Evolutionary conservation across 306 rosid genomes (phyloP).

Genomic region (Crotalaria pallida): DNA sequence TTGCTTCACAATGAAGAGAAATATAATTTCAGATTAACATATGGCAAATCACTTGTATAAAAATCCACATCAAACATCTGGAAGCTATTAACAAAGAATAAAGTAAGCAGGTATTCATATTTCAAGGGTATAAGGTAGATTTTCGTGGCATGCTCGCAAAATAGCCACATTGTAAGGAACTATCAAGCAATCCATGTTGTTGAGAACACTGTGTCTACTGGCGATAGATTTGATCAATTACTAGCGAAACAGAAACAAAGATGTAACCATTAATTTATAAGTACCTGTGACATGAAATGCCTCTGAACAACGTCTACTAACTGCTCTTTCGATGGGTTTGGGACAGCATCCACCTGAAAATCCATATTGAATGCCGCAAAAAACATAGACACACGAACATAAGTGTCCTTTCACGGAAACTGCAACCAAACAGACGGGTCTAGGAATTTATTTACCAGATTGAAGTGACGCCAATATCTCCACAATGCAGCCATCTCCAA

Average conservation of each 20-base stretch:
- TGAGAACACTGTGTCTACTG: neutral
- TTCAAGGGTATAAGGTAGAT: neutral
- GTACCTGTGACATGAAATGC: constrained; percentile 97
- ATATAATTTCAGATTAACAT: neutral
- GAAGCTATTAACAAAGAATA: no score
- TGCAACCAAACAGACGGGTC: neutral
- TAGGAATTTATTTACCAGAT: constrained; percentile 61
- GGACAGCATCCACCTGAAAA: constrained; percentile 61
- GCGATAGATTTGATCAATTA: neutral
- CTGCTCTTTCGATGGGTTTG: constrained; percentile 90
- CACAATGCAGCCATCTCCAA: constrained; percentile 82
- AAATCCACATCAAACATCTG: neutral
- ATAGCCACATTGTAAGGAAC: neutral
- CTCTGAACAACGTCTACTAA: constrained; percentile 84
- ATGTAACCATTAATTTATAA: neutral
- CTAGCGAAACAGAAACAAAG: neutral
- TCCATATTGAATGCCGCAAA: neutral
- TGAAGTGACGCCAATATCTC: constrained; percentile 96
- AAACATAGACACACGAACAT: neutral
- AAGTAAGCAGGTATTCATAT: neutral
- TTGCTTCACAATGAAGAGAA: constrained; percentile 47
- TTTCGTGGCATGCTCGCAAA: neutral
- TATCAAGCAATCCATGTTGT: no score
- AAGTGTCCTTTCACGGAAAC: neutral
- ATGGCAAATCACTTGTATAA: neutral